Evolutionary conservation across 306 rosid species (phyloP).

Genomic region (Malus asiatica): DNA sequence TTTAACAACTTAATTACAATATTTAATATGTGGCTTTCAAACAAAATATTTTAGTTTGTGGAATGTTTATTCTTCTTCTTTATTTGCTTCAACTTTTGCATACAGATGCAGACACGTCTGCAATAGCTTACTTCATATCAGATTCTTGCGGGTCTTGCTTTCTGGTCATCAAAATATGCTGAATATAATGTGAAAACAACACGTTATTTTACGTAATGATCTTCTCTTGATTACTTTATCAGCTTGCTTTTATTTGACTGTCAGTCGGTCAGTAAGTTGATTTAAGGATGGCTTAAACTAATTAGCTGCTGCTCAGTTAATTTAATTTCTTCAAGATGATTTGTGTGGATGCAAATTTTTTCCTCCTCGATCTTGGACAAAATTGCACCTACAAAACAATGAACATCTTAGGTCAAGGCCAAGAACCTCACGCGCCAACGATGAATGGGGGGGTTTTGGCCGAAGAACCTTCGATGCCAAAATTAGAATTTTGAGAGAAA

Average conservation of each 20-base stretch:
- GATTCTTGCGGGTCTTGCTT: slow-evolving; percentile 5
- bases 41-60: neutral
- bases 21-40: neutral
- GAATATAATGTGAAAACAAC: neutral
- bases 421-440: too few relatives aligned
- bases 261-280: neutral
- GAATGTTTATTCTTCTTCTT: neutral
- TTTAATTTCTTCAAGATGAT: neutral
- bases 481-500: too few relatives aligned
- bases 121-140: neutral
- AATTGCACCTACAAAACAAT: too few relatives aligned
- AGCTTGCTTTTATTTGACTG: neutral
- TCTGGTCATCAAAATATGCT: neutral
- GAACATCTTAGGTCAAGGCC: too few relatives aligned
- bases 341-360: too few relatives aligned
- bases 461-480: too few relatives aligned
- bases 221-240: slow-evolving; percentile 7
- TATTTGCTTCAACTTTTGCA: slow-evolving; percentile 16
- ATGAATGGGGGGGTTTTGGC: too few relatives aligned
- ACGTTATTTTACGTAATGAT: slow-evolving; percentile 1
- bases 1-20: neutral
- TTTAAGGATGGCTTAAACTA: neutral
- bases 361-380: too few relatives aligned
- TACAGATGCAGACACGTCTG: slow-evolving; percentile 8
- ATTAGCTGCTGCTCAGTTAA: neutral